A percentile compares a stretch with the other conserved stretches of the same genome.
These are phyloP conservation scores for Boeremia exigua DNA, from an alignment of 2,329 filamentous ascomycete genomes.

Conservation along the genomic window DNA sequence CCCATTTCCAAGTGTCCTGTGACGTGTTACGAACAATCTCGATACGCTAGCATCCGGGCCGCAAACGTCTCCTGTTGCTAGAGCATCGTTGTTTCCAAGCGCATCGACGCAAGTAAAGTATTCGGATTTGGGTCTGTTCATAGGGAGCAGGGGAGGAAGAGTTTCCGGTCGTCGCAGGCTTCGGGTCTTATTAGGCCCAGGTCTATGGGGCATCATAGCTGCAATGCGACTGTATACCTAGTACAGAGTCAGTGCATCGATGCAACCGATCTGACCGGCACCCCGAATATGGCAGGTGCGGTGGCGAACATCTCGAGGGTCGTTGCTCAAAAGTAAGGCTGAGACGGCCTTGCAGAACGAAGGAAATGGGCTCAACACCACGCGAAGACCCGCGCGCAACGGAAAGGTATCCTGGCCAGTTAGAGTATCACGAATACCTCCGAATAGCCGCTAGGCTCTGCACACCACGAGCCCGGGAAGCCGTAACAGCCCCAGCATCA, in stretches of 20 bases:
- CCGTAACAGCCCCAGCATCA: background rate
- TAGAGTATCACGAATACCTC: background rate
- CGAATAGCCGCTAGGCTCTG: background rate
- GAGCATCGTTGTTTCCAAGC: background rate
- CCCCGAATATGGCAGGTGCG: slow-evolving; percentile 7
- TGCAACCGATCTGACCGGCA: slow-evolving; percentile 1
- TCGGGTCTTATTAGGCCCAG: background rate
- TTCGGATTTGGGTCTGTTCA: background rate
- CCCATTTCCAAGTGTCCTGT: background rate
- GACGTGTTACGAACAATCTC: background rate
- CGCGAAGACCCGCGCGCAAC: background rate
- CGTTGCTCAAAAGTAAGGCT: background rate
- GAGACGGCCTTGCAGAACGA: background rate
- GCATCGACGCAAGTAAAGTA: background rate
- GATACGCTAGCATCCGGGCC: background rate
- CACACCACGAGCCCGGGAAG: background rate
- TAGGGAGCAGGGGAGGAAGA: background rate
- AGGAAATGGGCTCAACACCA: slow-evolving; percentile 6
- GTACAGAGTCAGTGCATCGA: slow-evolving; percentile 5
- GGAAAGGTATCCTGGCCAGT: slow-evolving; percentile 3
- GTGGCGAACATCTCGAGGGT: slow-evolving; percentile 12
- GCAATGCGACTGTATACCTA: background rate
- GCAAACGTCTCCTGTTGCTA: slow-evolving; percentile 1
- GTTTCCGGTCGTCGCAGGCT: background rate
- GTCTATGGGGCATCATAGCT: background rate